Base-by-base conservation (phyloP, 2,329 filamentous ascomycete species). In the Cylindrodendrum hubeiense region DNA sequence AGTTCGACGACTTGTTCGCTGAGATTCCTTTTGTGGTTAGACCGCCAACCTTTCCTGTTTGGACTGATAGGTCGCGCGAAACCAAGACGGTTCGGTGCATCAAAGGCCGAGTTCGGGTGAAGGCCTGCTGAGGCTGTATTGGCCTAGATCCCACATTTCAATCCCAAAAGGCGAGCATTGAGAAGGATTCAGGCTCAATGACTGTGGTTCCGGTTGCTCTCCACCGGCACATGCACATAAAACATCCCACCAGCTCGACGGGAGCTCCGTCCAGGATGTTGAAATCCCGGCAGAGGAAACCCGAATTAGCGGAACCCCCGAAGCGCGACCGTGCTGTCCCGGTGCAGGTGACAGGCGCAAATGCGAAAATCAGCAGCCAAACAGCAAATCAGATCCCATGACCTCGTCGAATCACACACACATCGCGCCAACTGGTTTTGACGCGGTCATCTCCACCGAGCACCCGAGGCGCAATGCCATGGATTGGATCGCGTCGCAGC, bases 381-480 rank as follows among this genome's bases (percentile, higher is more conserved):
- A n/a, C 37, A n/a, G 8, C 37, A 39, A 19, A 39, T n/a, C 37
- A 39, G n/a, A 39, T 12, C n/a, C 37, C 15, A 39, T 9, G 37
- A 17, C 15, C 37, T 22, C 41, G 28, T 26, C 10, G 13, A 8
- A n/a, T n/a, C 15, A 26, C 22, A 15, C 43, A 17, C 43, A 17
- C 22, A 2, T 28, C 44, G n/a, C 39, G 24, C 22, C 10, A 15
- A 50, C n/a, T 12, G 5, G 28, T 19, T 19, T 28, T 9, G 12
- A 50, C 41, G 19, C n/a, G 5, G 24, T 28, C 46, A 58, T 37
- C 2, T 43, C 22, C 44, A 41, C 44, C 44, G 17, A 41, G 47
- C 44, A 39, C 22, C 49, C 57, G 50, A 46, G 57, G 49, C 49
- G 37, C 57, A 53, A 49, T 15, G n/a, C 26, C 10, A 49, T 21